These are phyloP conservation scores for Fusarium sp. DNA, from an alignment of 2,329 filamentous ascomycete species.

Conservation along the genomic window DNA sequence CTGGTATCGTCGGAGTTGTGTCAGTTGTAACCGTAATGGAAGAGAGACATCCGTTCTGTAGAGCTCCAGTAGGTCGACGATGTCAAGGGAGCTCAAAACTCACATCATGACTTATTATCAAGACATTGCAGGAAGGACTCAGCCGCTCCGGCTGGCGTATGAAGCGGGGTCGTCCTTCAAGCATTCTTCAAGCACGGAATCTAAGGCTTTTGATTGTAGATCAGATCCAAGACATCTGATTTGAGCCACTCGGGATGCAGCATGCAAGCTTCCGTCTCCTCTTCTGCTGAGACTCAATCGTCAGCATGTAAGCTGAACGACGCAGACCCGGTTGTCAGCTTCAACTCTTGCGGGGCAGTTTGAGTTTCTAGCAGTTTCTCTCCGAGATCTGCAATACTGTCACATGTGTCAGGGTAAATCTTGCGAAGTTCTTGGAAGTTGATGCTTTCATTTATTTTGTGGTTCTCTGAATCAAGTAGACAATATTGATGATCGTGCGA, in stretches of 20 bases:
- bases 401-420: neutral
- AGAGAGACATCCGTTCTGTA: neutral
- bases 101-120: neutral
- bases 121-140: neutral
- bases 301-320: neutral
- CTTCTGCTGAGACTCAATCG: neutral
- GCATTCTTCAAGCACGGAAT: neutral
- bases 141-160: neutral
- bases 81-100: neutral
- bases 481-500: accelerated
- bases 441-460: neutral
- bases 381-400: neutral
- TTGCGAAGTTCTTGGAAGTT: neutral
- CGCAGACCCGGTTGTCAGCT: neutral
- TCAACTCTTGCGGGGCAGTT: neutral
- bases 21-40: neutral
- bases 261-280: neutral
- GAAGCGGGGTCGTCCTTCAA: neutral
- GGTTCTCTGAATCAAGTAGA: neutral
- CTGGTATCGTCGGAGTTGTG: neutral
- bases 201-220: neutral
- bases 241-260: neutral
- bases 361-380: neutral
- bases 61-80: neutral
- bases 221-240: neutral